Evolutionary conservation across 495 filamentous ascomycete species (phyloP), one percentile per base, ranked within the genome.

Genomic region (Hyaloscypha hepaticicola): DNA sequence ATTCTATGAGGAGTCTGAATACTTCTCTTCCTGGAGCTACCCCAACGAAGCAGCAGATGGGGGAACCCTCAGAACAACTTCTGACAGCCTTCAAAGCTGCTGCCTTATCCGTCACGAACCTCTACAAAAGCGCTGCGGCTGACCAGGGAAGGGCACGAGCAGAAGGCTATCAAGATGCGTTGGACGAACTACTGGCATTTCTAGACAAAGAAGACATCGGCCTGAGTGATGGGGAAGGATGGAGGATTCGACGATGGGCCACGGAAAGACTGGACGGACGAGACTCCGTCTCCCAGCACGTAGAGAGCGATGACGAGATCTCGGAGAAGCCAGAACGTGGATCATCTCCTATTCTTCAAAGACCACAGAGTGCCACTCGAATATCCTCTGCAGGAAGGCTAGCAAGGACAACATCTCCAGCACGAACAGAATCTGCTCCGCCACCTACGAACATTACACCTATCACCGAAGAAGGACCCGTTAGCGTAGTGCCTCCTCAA

Each of bases 81-180:
- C 83, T 96, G 53, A 88, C 93, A 58, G 87, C 90, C 59, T 99
- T 99, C 83, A 93, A 90, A 73, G 84, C 88, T 41, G 96, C 96
- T 25, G 96, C 96, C 16, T 80, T 97, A 24, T 96, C 96, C 3
- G 93, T 98, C 58, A 98, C 96, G 53, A 94, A 93, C 67, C 87
- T 99, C 29, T 98, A 97, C 78, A 97, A 96, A 75, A 91, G 87
- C 58, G 92, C 94, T 19, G 88, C 88, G 2, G 79, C 85, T 59
- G 89, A 91, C 24, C 86, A 91, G 68, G 79, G 86, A n/a, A 87
- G 88, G 66, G 83, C 92, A 21, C 85, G 87, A 25, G 77, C 83
- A 11, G 85, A 90, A 45, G 96, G 96, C 5, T 98, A 97, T 70
- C 93, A 97, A 72, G 93, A 98, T 65, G 96, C 93, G 27, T 80